Conservation (phyloP, 2,329 filamentous ascomycete genomes). For the Dactylellina cionopaga region DNA sequence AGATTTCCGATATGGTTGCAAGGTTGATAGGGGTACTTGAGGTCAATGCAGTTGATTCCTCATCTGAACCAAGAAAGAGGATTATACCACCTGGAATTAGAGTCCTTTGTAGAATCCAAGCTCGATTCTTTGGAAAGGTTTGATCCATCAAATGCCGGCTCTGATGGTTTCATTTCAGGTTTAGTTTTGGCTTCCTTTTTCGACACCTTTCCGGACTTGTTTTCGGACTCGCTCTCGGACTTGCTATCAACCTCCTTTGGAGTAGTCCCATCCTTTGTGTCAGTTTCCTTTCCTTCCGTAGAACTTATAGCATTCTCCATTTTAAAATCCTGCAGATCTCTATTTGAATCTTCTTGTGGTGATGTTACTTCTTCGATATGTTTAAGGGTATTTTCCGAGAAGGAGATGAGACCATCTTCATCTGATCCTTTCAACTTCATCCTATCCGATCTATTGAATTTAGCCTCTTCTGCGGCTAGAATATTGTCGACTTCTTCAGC, state of each 20-base stretch:
- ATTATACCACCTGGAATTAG: constrained; percentile 33
- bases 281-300: too few species aligned
- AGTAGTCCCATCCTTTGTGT: too few species aligned
- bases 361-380: constrained; percentile 11
- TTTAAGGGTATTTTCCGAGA: not conserved
- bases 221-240: too few species aligned
- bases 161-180: not conserved
- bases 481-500: not conserved
- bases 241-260: too few species aligned
- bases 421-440: not conserved
- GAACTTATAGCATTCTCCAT: too few species aligned
- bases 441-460: not conserved
- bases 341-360: not conserved
- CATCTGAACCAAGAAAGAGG: constrained; percentile 41
- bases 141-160: constrained; percentile 13
- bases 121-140: constrained; percentile 22
- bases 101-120: not conserved
- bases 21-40: too few species aligned
- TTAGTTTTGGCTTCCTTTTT: not conserved
- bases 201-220: not conserved
- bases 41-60: not conserved
- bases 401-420: constrained; percentile 12
- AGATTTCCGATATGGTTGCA: too few species aligned
- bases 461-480: not conserved
- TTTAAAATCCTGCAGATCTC: too few species aligned